Percentiles rank a stretch among this genome's conserved stretches.
These are phyloP conservation scores for Hypoxylon rickii DNA, from an alignment of 495 filamentous ascomycete species.

Conservation along the genomic window DNA sequence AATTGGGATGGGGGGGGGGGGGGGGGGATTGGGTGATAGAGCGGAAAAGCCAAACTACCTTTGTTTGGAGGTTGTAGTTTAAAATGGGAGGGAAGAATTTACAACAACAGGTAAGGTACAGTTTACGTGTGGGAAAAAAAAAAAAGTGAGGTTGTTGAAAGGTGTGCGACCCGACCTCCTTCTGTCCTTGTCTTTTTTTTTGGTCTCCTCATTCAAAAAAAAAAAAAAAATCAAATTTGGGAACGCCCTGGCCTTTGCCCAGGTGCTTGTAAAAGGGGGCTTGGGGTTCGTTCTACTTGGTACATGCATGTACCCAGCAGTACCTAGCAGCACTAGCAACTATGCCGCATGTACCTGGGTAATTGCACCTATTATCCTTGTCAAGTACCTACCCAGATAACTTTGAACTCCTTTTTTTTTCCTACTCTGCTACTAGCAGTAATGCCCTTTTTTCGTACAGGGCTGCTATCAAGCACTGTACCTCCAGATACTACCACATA, in stretches of 20 bases:
- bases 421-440: background rate
- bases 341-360: slow-evolving; percentile 11
- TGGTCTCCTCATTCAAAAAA: slow-evolving; percentile 27
- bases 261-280: slow-evolving; percentile 37
- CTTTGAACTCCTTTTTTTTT: too few relatives aligned
- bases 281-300: slow-evolving; percentile 4
- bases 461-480: background rate
- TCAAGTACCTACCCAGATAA: too few relatives aligned
- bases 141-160: slow-evolving; percentile 33
- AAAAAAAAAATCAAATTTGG: slow-evolving; percentile 27
- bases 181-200: slow-evolving; percentile 17
- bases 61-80: slow-evolving; percentile 30
- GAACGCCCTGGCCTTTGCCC: slow-evolving; percentile 19
- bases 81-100: slow-evolving; percentile 27
- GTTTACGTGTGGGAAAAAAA: slow-evolving; percentile 15
- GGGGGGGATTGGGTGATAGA: slow-evolving; percentile 19
- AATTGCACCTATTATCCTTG: too few relatives aligned
- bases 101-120: too few relatives aligned
- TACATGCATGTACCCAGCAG: too few relatives aligned
- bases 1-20: slow-evolving; percentile 28
- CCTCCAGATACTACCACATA: too few relatives aligned
- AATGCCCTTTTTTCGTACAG: slow-evolving; percentile 11
- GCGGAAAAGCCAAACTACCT: slow-evolving; percentile 24
- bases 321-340: slow-evolving; percentile 2
- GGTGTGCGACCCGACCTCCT: slow-evolving; percentile 37